Evolutionary conservation across 768 basidiomycete species (phyloP), one percentile per base, ranked within the genome.

Genomic region (Lentinus tigrinus): DNA sequence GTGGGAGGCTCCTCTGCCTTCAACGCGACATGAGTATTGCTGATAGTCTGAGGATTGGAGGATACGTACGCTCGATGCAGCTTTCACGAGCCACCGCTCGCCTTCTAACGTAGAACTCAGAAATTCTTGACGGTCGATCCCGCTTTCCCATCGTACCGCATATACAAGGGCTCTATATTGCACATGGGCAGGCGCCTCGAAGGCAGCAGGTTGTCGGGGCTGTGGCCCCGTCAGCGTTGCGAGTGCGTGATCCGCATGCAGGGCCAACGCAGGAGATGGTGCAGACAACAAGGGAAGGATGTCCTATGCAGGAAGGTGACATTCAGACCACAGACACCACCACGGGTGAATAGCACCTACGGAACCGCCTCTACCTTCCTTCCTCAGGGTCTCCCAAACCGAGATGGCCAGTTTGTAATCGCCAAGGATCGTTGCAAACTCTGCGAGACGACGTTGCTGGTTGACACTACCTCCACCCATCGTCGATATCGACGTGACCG

Each of bases 371-470:
- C 91, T 94, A 42, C 83, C 83, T 58, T 98, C 95, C 69, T 94
- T 94, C 48, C 92, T 79, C 34, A 94, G 69, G 3, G 87, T 77
- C 69, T 98, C 97, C 90, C 95, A 98, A 3, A 95, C 84, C 8
- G 75, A 73, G 3, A 82, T 77, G 0, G 95, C 96, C 31, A 95
- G 78, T 64, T 91, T 93, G 70, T 86, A 85, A 72, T 99, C 97
- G 3, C 94, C 90, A 2, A 98, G 74, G 57, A 95, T 84, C 19
- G 97, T 97, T 9, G 93, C 87, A 74, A 98, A 95, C 71, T 99
- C 97, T 10, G 95, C 97, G 3, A 98, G 77, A n/a, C 96, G 85
- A 44, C 94, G 81, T 62, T 88, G 85, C 65, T 89, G 91, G 4
- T 86, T 79, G 7, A 84, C 84, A 7, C 82, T 79, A 26, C 77